Evolutionary conservation across 73 alveolate species (phyloP), one percentile per base, ranked within the genome.

Genomic region (Paramecium sexaurelia): DNA sequence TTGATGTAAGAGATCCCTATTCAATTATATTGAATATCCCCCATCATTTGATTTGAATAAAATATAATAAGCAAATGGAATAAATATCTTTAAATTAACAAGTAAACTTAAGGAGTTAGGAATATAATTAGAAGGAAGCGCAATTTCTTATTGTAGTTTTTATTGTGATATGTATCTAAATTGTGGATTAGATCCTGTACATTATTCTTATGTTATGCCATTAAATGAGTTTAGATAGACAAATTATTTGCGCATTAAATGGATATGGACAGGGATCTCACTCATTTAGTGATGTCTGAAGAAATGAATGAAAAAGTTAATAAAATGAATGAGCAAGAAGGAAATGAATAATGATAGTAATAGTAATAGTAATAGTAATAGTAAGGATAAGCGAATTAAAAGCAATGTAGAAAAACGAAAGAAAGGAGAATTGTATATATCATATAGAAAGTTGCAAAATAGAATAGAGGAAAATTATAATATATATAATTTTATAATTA

Each of bases 401-500:
- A 93, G 24, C 83, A 39, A 24, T 75, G 95, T 55, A 88, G 92
- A 56, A 92, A 98, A 87, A 97, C 98, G 24, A 98, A 98, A 85
- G 99, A 98, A 92, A 95, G 99, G 94, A 97, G 96, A 87, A 98
- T 98, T 17, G 99, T 99, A 26, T 98, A 94, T 75, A 97, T 98
- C 43, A 94, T 98, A 5, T 99, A 98, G 93, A 96, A 96, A 93
- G 99, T 98, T 7, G 94, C 97, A 71, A 95, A 94, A 10, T 98
- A 99, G 99, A 95, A n/a, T n/a, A n/a, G n/a, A 99, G 84, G 96
- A 97, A 84, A 93, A 97, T 85, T 98, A 98, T 92, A 98, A 97
- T 94, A 99, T 99, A 19, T n/a, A 71, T 95, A 87, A 47, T 97
- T 96, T 92, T 55, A 6, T 3, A 51, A 37, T 17, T 93, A 51